Base-by-base conservation (phyloP, 2,329 filamentous ascomycete species). In the Pseudocercospora fijiensis region DNA sequence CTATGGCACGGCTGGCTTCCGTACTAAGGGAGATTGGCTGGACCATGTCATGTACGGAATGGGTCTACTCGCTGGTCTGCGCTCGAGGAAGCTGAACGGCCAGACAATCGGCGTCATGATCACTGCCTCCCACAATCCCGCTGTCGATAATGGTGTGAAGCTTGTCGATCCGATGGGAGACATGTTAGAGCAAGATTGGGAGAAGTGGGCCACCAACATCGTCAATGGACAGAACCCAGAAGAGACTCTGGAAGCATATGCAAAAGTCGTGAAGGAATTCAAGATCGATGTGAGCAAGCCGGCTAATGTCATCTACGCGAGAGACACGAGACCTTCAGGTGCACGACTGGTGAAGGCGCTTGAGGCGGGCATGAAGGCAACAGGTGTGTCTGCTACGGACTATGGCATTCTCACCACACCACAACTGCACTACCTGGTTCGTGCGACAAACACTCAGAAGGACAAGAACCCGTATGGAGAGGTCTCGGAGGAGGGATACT, bases 61-160 rank as follows among this genome's bases (percentile, higher is more conserved):
- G 69, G 95, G 94, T 58, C 86, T 99, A 65, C 86, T 97, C 63
- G 91, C 95, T 30, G 88, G 90, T 62, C 85, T 98, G 58, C 90
- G 95, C 67, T 97, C 92, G 69, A 90, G 92, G 76, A 96, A 95
- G 80, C 86, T 96, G 72, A 89, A 89, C 76, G 90, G 92, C 69
- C 91, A 96, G 81, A 90, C 91, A 72, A 96, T 99, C 74, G 95
- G 95, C 74, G 89, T 99, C 70, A 96, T 96, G 92, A 90, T 96
- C 77, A 96, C 92, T 47, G 92, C 92, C 67, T 96, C 91, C 74
- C 92, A 96, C 83, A 96, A 96, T 79, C 91, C 91, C 18, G 89
- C 92, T 33, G 84, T 87, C 71, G 92, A 96, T 79, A 96, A 96
- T 78, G 92, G 92, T 58, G 90, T 96, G 77, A 96, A 96, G 84